Base-by-base conservation (phyloP, 2,329 filamentous ascomycete genomes). In the Aspergillus pseudoterreus region DNA sequence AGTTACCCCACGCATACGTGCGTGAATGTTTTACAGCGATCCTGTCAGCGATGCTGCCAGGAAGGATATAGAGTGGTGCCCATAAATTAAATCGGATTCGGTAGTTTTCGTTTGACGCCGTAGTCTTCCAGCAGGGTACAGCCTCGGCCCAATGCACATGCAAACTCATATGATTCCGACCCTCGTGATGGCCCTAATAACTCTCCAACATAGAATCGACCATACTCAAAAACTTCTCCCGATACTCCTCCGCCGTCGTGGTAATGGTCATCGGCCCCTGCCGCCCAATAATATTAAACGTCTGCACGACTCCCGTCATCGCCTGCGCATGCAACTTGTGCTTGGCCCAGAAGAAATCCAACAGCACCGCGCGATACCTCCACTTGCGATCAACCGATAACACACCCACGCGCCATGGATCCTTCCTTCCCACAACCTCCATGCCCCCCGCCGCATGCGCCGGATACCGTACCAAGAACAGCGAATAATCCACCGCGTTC, bases 311-410 rank as follows among this genome's bases (percentile, higher is more conserved):
- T 0, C 80, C 78, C 0, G 86, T 88, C 79, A 90, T 81, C 1
- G 81, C 75, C 65, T 79, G 81, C 0, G 87, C 82, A 49, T 82
- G 84, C 0, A 84, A 60, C 58, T 85, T 86, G 67, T 89, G 85
- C 68, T 86, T 88, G 0, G 85, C 82, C 87, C 87, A 90, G 73
- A 90, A 89, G 70, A 91, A 90, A 67, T 90, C 87, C 32, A 90
- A 73, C 12, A 90, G 70, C 0, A 85, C 79, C 3, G 80, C 84
- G 2, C 86, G 79, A 61, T 88, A 90, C 11, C 84, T 73, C 75
- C 84, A 86, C 58, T 82, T 82, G 0, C 81, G 81, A 60, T 88
- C 83, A 0, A 77, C 73, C 9, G 84, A 86, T 0, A 69, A 58
- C 0, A 89, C 62, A 0, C 87, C 87, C 0, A 74, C 78, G 10